phyloP scores from a whole-genome alignment of 1,284 basidiomycete species.

The Naganishia sp. region DNA sequence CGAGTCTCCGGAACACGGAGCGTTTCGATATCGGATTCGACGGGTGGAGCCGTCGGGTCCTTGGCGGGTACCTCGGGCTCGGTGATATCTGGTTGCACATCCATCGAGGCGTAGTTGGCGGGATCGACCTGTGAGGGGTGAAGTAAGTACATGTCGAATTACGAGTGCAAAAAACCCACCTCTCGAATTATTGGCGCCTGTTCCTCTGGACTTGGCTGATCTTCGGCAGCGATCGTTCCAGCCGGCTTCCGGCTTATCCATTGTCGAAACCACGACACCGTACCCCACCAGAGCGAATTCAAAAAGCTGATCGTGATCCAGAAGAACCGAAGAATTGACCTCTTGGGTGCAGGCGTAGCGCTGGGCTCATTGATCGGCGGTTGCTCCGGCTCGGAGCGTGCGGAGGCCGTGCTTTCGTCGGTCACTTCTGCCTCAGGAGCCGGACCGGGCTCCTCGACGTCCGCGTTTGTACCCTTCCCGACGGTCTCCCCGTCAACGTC shows the following conservation, averaged over 20 bases:
- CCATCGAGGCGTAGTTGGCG: slow-evolving; percentile 9
- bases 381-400: neutral
- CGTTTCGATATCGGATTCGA: neutral
- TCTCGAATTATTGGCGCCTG: slow-evolving; percentile 6
- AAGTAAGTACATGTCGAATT: neutral
- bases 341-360: neutral
- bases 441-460: neutral
- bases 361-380: neutral
- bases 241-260: neutral
- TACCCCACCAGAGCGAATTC: slow-evolving; percentile 12
- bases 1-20: slow-evolving; percentile 8
- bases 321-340: slow-evolving; percentile 17
- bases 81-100: neutral
- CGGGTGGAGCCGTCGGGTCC: neutral
- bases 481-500: slow-evolving; percentile 1
- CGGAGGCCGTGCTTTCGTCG: neutral
- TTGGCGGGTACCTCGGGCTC: neutral
- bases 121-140: neutral
- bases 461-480: neutral
- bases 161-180: neutral
- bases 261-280: slow-evolving; percentile 12
- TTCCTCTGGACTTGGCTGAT: neutral
- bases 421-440: neutral
- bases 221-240: neutral
- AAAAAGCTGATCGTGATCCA: slow-evolving; percentile 23